phyloP scores from a whole-genome alignment of 148 eudicot species.

The Fallopia convolvulus region DNA sequence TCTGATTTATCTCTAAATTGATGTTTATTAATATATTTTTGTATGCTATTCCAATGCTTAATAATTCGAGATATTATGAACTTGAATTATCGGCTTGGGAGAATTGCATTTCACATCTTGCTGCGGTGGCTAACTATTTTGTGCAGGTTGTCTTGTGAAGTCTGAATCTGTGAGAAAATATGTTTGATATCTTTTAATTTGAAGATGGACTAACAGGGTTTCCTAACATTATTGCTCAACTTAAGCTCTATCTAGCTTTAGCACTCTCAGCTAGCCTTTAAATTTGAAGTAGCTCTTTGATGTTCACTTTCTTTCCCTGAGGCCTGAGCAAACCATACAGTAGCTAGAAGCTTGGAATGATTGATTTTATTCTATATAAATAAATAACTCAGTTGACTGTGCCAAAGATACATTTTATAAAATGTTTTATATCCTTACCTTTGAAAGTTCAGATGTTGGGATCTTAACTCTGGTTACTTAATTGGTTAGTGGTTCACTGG shows the following conservation, averaged over 20 bases:
- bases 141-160: not conserved
- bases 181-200: not conserved
- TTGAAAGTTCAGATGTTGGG: not conserved
- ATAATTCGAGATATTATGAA: not conserved
- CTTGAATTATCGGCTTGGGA: not conserved
- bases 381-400: not conserved
- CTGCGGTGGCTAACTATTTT: not conserved
- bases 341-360: not conserved
- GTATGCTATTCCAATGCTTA: not conserved
- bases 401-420: not conserved
- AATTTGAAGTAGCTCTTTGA: too few species aligned
- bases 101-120: not conserved
- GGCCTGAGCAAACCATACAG: not conserved
- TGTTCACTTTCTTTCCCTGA: not conserved
- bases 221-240: not conserved
- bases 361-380: not conserved
- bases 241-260: not conserved
- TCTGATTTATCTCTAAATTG: not conserved
- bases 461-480: not conserved
- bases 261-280: not conserved
- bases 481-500: not conserved
- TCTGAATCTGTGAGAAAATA: slow-evolving; percentile 1
- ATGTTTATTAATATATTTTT: not conserved
- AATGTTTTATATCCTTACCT: not conserved
- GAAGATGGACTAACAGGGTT: not conserved